These are phyloP conservation scores for Phytopythium montanum DNA, from an alignment of 352 stramenopile genomes.

Conservation along the genomic window DNA sequence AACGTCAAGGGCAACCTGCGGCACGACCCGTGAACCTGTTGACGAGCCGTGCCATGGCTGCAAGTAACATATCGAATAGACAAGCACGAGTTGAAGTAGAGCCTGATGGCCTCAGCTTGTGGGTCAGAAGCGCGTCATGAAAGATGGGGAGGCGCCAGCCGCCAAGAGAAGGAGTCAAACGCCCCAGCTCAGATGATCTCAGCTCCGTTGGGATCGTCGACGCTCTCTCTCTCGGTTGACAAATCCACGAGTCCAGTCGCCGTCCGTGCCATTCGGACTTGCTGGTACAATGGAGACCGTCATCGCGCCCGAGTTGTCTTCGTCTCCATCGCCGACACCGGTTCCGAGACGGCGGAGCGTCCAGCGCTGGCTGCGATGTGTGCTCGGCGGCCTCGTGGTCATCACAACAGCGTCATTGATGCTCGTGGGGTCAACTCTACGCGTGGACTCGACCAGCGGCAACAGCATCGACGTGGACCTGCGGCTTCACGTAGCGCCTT, in stretches of 20 bases:
- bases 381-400: constrained; percentile 3
- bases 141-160: background rate
- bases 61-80: background rate
- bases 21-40: background rate
- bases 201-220: background rate
- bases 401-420: constrained; percentile 1
- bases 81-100: background rate
- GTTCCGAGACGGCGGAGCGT: background rate
- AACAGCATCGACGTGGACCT: background rate
- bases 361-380: constrained; percentile 1
- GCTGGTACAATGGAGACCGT: background rate
- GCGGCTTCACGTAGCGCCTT: background rate
- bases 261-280: background rate
- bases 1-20: background rate
- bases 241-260: background rate
- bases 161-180: background rate
- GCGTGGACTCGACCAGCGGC: background rate
- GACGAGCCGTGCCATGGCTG: background rate
- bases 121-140: too few relatives aligned
- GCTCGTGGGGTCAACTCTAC: constrained; percentile 1
- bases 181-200: background rate
- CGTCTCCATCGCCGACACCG: background rate
- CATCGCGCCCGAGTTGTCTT: background rate
- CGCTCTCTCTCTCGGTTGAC: background rate
- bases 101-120: background rate